Evolutionary conservation across 2,329 filamentous ascomycete species (phyloP).

Genomic region (Cryphonectria parasitica): DNA sequence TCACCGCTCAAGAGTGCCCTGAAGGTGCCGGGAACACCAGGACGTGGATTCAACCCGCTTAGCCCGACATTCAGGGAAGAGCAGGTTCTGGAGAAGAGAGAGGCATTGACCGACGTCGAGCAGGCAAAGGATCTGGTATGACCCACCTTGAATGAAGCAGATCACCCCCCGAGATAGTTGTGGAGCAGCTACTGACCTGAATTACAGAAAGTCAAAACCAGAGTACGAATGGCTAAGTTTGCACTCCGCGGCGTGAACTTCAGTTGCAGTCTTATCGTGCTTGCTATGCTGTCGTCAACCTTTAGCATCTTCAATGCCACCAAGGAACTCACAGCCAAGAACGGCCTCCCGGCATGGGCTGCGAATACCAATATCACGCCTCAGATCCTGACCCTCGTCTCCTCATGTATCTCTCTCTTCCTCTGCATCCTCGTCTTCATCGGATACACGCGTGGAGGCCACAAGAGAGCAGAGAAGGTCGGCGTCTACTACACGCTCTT

Average conservation of each 20-base stretch:
- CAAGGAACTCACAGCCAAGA: constrained; percentile 72
- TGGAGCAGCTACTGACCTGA: constrained; percentile 34
- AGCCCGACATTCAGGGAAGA: constrained; percentile 94
- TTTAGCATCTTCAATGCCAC: constrained; percentile 94
- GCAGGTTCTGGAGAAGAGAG: constrained; percentile 81
- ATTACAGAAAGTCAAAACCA: constrained; percentile 82
- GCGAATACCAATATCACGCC: constrained; percentile 81
- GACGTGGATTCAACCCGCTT: constrained; percentile 74
- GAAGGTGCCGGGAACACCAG: constrained; percentile 83
- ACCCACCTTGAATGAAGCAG: constrained; percentile 31
- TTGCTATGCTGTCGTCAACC: constrained; percentile 86
- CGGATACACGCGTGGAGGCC: constrained; percentile 87
- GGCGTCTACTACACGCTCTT: constrained; percentile 96
- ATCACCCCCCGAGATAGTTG: neutral
- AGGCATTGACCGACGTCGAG: constrained; percentile 79
- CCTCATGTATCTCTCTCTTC: constrained; percentile 78
- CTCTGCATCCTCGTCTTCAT: constrained; percentile 81
- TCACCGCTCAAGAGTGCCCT: constrained; percentile 89
- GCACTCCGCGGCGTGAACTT: constrained; percentile 96
- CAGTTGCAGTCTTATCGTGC: constrained; percentile 91
- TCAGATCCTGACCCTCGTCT: constrained; percentile 78
- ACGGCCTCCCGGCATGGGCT: constrained; percentile 85
- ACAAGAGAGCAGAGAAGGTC: constrained; percentile 87
- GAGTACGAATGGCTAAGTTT: constrained; percentile 91
- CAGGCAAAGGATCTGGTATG: constrained; percentile 87